Conservation (phyloP, 2,329 filamentous ascomycete genomes). For the Colletotrichum lindemuthianum region DNA sequence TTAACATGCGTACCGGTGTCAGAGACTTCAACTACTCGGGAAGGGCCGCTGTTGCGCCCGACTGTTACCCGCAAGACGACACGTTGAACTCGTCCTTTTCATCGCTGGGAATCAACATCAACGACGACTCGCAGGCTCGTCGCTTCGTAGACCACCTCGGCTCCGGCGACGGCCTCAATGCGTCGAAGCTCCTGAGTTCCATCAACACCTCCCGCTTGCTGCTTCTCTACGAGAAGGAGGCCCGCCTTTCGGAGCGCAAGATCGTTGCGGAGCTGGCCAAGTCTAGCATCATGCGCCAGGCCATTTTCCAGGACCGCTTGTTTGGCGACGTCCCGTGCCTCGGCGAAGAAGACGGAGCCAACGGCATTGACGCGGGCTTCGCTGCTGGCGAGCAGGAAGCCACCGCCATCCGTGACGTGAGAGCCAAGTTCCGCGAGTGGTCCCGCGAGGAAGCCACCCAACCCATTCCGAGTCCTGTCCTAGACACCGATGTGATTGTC, state of each 20-base stretch:
- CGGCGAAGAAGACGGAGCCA: neutral
- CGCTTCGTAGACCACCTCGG: too few relatives aligned
- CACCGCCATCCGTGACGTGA: neutral
- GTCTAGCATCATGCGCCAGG: constrained; percentile 17
- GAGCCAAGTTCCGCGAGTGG: neutral
- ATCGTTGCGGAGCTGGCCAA: constrained; percentile 22
- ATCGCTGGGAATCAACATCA: neutral
- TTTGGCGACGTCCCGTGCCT: neutral
- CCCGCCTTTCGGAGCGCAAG: constrained; percentile 20
- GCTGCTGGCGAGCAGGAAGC: neutral
- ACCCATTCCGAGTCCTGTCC: too few relatives aligned
- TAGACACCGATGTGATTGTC: too few relatives aligned
- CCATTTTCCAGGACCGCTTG: constrained; percentile 19
- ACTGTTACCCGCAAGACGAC: neutral
- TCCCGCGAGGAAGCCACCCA: too few relatives aligned
- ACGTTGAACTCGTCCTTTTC: neutral
- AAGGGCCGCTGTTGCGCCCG: too few relatives aligned
- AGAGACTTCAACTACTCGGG: too few relatives aligned
- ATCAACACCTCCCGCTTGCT: constrained; percentile 19
- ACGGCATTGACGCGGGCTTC: neutral
- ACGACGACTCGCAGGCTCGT: neutral
- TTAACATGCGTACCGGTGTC: too few relatives aligned
- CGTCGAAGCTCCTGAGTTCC: neutral
- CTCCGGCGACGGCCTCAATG: neutral
- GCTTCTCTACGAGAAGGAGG: constrained; percentile 21